These are phyloP conservation scores for Fusarium sp. DNA, from an alignment of 2,329 filamentous ascomycete genomes.

Conservation along the genomic window DNA sequence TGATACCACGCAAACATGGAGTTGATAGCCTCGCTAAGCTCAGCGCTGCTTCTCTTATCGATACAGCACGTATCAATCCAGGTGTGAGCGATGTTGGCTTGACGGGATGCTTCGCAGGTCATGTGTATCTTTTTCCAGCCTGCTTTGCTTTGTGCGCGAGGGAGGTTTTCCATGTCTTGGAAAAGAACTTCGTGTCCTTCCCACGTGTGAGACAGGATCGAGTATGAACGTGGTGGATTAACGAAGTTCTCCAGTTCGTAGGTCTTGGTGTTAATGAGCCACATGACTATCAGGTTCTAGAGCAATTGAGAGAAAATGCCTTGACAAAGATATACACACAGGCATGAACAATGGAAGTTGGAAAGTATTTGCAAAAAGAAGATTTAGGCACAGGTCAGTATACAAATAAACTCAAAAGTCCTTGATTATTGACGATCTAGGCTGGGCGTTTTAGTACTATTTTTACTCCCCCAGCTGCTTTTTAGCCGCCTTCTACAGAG, in stretches of 20 bases:
- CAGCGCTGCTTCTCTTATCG: not conserved
- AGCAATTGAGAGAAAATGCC: too few species aligned
- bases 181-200: not conserved
- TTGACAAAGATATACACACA: too few species aligned
- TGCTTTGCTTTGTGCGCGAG: not conserved
- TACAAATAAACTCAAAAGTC: fast-evolving
- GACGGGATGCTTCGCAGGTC: not conserved
- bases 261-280: not conserved
- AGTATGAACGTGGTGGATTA: fast-evolving
- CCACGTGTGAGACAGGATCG: not conserved
- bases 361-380: fast-evolving
- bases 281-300: not conserved
- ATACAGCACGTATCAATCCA: not conserved
- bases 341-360: not conserved
- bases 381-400: not conserved
- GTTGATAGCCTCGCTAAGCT: not conserved
- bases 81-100: fast-evolving
- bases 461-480: not conserved
- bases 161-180: not conserved
- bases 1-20: not conserved
- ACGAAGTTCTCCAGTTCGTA: not conserved
- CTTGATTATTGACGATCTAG: not conserved
- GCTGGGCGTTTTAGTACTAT: not conserved
- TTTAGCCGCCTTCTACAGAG: not conserved
- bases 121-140: not conserved